Base-by-base conservation (phyloP, 192 early-diverging fungal species). In the Podila clonocystis region DNA sequence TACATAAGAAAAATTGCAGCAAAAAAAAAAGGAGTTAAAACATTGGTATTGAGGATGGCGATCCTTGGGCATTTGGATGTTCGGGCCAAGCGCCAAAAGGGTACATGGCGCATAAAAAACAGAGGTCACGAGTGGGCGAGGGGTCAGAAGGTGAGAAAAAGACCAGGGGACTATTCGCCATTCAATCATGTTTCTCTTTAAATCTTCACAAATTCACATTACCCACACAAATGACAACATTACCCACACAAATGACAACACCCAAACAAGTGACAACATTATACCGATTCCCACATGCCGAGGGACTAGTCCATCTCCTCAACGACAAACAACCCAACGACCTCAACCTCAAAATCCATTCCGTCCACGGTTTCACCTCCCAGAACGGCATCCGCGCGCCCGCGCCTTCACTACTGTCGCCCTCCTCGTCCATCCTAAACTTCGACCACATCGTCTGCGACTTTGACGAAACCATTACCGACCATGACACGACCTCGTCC, bases 381-480 rank as follows among this genome's bases (percentile, higher is more conserved):
- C 8, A 48, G 61, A 68, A 62, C 4, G 65, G 50, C 28, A 2
- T 31, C 50, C 50, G 22, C 48, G 26, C 57, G 9, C 59, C 33
- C 24, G 59, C 19, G 7, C 59, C 69, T 2, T 58, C 60, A 24
- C 13, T 45, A 15, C 41, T 30, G 12, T 28, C 72, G 5, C 60
- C 62, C 11, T 62, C 62, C 11, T 62, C 58, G 31, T 9, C n/a
- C 19, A 45, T 80, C 29, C 19, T 41, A 15, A n/a, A 9, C 50
- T 80, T 80, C 59, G 62, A 80, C 62, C 77, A 80, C 59, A 29
- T 80, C 5, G 70, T 80, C 28, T 65, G 66, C 6, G 77, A 80
- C 59, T 80, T 80, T 71, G 77, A 80, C 67, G 77, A 80, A 57
- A 80, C 77, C 33, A 80, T 80, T 20, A 80, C 77, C 3, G 62